Evolutionary conservation across 140 eudicot genomes (phyloP).

Genomic region (Stevia rebaudiana): DNA sequence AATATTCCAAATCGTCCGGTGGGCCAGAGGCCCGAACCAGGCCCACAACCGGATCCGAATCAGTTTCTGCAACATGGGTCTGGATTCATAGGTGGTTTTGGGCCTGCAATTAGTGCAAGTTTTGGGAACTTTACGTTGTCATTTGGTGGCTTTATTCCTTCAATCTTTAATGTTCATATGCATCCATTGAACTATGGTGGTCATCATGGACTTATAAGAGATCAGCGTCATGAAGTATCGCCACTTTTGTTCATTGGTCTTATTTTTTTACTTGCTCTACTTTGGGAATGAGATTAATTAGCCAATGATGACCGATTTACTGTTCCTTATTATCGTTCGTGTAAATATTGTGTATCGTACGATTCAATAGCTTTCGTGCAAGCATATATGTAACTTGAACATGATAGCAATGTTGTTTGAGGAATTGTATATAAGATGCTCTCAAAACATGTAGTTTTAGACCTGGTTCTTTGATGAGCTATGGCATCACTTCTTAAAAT

Average conservation of each 20-base stretch:
- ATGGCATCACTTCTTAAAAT: too few species aligned
- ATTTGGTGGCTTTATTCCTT: constrained; percentile 51
- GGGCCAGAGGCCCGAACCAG: constrained; percentile 45
- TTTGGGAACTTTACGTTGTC: constrained; percentile 43
- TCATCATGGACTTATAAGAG: constrained; percentile 42
- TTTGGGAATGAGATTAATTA: constrained; percentile 38
- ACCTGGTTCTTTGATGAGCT: not conserved
- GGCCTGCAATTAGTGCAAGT: constrained; percentile 42
- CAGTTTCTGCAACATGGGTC: constrained; percentile 30
- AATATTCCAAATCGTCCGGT: constrained; percentile 48
- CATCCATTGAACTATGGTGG: constrained; percentile 34
- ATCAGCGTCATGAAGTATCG: constrained; percentile 43
- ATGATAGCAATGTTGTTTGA: constrained; percentile 18
- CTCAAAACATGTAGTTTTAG: not conserved
- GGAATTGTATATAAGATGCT: constrained; percentile 20
- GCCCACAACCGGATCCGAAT: constrained; percentile 28
- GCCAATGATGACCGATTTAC: not conserved
- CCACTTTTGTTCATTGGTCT: constrained; percentile 50
- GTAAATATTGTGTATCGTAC: constrained; percentile 10
- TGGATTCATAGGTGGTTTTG: constrained; percentile 45
- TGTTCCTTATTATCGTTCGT: constrained; percentile 18
- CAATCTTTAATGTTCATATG: constrained; percentile 43
- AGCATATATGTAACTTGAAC: constrained; percentile 12
- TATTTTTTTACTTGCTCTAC: constrained; percentile 40
- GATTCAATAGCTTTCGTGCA: constrained; percentile 17